Percentiles rank a stretch among this genome's conserved stretches.
Conservation (phyloP, 495 filamentous ascomycete genomes). For the Aspergillus cristatus region DNA sequence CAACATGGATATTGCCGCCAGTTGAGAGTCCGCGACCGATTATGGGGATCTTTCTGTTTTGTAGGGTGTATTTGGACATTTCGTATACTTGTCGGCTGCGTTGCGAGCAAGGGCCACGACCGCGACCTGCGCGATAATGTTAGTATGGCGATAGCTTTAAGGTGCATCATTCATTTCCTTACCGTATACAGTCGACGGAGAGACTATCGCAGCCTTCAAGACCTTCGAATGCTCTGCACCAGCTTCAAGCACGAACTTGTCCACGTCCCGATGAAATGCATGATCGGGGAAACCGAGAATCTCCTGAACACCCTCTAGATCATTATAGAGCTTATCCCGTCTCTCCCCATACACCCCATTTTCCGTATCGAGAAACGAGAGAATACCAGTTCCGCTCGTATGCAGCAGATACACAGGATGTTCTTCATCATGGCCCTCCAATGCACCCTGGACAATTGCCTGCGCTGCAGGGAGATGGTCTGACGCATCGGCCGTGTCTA, state of each 20-base stretch:
- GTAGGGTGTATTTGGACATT: slow-evolving; percentile 44
- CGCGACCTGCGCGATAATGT: slow-evolving; percentile 18
- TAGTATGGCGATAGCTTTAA: not conserved
- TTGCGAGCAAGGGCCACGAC: slow-evolving; percentile 56
- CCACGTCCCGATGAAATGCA: slow-evolving; percentile 41
- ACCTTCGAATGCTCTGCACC: slow-evolving; percentile 27
- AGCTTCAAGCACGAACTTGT: slow-evolving; percentile 38
- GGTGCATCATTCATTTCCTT: not conserved
- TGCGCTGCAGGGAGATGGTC: too few species aligned
- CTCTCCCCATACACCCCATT: slow-evolving; percentile 31
- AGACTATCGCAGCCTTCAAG: slow-evolving; percentile 58
- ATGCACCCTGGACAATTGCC: too few species aligned
- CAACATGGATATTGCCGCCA: slow-evolving; percentile 63
- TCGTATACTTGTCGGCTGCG: slow-evolving; percentile 52
- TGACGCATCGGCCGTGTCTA: too few species aligned
- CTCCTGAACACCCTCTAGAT: slow-evolving; percentile 35
- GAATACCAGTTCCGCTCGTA: too few species aligned
- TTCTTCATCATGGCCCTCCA: too few species aligned
- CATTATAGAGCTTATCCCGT: slow-evolving; percentile 37
- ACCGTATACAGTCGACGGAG: slow-evolving; percentile 69
- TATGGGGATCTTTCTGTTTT: slow-evolving; percentile 48
- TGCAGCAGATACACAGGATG: too few species aligned
- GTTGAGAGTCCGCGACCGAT: slow-evolving; percentile 48
- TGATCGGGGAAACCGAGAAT: slow-evolving; percentile 36
- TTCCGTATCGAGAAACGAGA: slow-evolving; percentile 1